Evolutionary conservation across 345 rosid species (phyloP), one percentile per base, ranked within the genome.

Genomic region (Hibiscus tridactylites): DNA sequence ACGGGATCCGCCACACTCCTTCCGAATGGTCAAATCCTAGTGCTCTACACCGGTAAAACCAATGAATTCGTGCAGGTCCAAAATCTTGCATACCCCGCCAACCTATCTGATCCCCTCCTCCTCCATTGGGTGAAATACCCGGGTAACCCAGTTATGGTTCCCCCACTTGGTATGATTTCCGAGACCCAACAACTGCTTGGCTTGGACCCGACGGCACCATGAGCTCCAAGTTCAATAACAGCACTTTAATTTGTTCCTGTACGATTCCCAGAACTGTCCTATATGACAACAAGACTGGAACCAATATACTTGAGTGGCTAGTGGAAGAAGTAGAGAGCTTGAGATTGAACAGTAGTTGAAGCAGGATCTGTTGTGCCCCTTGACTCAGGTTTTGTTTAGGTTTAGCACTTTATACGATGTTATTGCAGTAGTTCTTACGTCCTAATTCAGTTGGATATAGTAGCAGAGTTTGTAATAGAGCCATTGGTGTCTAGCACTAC

Each of bases 111-210:
- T 79, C 98, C 99, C 5, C 94, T 95, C 60, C 88, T 95, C 52
- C 73, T 92, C 13, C 74, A 90, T 42, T 95, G 99, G 98, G 79
- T 82, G 78, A 92, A 92, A 77, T 86, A 75, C 60, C 47, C 84
- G n/a, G 85, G 81, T 3, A 95, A 95, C 71, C 99, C 99, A 13
- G 91, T 95, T 76, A 66, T 95, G 0, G 66, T 79, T 6, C 93
- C 98, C 1, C 99, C 98, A 1, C 42, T 82, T 0, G 91, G 92
- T 28, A 88, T 3, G 88, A 92, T 21, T 95, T 87, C 78, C 83
- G 99, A 9, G 99, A 95, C 85, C 99, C 99, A 52, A 85, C 97
- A 12, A 92, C 99, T 0, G 97, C 82, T 0, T 95, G 96, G 97
- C 15, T 75, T 7, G 89, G 88, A 46, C 84, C 91, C 7, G 79